phyloP scores from a whole-genome alignment of 2,329 filamentous ascomycete genomes.

The Calycina herbarum region DNA sequence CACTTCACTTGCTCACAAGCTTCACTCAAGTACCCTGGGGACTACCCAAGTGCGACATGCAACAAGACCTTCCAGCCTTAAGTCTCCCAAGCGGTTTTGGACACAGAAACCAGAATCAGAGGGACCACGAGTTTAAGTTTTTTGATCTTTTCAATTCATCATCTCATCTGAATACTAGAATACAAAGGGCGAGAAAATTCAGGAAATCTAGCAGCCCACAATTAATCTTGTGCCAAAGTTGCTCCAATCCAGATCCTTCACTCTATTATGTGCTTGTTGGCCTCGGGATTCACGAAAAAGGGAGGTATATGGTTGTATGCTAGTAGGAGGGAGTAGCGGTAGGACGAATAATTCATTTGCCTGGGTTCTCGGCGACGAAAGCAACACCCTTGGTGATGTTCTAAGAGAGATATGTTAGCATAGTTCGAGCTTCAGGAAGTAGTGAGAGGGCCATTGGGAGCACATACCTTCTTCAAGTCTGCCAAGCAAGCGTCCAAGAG shows the following conservation, averaged over 20 bases:
- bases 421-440: background rate
- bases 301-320: slow-evolving; percentile 6
- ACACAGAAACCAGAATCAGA: too few species aligned
- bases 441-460: background rate
- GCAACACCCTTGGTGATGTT: slow-evolving; percentile 90
- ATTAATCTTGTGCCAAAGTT: slow-evolving; percentile 4
- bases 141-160: slow-evolving; percentile 4
- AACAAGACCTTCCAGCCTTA: too few species aligned
- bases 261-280: slow-evolving; percentile 11
- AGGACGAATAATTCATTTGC: slow-evolving; percentile 50
- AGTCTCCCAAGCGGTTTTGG: too few species aligned
- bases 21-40: too few species aligned
- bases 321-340: background rate
- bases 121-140: too few species aligned
- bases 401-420: slow-evolving; percentile 43
- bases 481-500: slow-evolving; percentile 81
- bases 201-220: slow-evolving; percentile 8
- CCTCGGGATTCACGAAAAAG: background rate
- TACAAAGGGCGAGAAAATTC: slow-evolving; percentile 7
- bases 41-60: too few species aligned
- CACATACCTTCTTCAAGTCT: slow-evolving; percentile 69
- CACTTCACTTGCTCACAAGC: too few species aligned
- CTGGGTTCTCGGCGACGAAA: slow-evolving; percentile 60
- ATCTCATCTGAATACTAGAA: slow-evolving; percentile 12
- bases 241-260: slow-evolving; percentile 10